Evolutionary conservation across 164 flowering plant species (phyloP), one percentile per base, ranked within the genome.

Genomic region (Vitis cinerea): DNA sequence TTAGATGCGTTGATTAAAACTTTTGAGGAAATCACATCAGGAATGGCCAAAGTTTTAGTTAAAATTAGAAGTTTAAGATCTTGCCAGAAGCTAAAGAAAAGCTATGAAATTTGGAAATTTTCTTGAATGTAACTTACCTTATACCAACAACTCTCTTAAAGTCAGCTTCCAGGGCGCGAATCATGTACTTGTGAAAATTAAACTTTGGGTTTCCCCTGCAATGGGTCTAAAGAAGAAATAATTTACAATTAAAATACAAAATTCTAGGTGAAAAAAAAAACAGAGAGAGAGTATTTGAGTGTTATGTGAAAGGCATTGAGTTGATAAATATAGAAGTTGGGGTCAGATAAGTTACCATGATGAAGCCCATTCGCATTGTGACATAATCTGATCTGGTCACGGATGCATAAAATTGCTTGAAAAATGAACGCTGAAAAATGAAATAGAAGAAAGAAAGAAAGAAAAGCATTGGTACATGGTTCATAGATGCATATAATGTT

Each of bases 121-220:
- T 50, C 31, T 31, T 8, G 56, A 27, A 60, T 13, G 65, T 49
- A 9, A 78, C 84, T 79, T 81, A 80, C 99, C 97, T 94, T 69
- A 95, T 92, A 50, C 97, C 97, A 70, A 95, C 98, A 64, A 95
- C 93, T 79, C 50, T 79, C 83, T 80, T 94, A 59, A 95, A 95
- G 80, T 95, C 99, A 75, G 76, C 85, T 78, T 94, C 94, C 27
- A 94, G 85, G 31, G 95, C 89, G 23, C 97, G 88, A 23, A 90
- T 77, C 98, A 95, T 85, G 83, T 92, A 95, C 71, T 85, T 87
- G 83, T 95, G 96, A 72, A 95, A 95, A 82, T 95, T 82, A 66
- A 87, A 88, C 79, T 83, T 82, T 2, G 78, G 88, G 74, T 84
- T 87, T 49, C 81, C 70, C 72, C 71, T 84, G 81, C 96, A 88